Conservation (phyloP, 2,329 filamentous ascomycete genomes). For the Pseudocercospora fijiensis region DNA sequence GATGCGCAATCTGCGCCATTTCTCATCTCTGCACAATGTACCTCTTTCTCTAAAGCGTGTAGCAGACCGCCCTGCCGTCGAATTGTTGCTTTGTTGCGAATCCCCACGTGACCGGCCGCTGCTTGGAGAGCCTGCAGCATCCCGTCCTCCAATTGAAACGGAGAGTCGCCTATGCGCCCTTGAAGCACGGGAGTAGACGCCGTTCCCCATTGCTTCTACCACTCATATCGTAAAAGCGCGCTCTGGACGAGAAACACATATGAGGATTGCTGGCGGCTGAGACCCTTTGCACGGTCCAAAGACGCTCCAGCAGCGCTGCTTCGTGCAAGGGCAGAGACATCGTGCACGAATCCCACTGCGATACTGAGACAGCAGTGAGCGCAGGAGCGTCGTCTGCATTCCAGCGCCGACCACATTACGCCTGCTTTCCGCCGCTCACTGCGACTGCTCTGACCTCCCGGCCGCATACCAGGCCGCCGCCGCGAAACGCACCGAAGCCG, state of each 20-base stretch:
- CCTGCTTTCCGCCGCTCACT: neutral
- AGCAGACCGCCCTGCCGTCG: neutral
- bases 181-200: constrained; percentile 4
- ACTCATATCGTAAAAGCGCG: neutral
- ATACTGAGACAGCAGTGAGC: neutral
- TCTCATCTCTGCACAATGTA: neutral
- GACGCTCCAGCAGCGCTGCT: neutral
- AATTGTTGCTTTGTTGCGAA: neutral
- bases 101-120: neutral
- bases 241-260: constrained; percentile 1
- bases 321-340: neutral
- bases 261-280: constrained; percentile 1
- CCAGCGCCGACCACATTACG: constrained; percentile 4
- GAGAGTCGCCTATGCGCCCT: neutral
- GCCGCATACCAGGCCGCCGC: constrained; percentile 1
- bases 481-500: neutral
- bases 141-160: neutral
- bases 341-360: neutral
- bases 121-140: neutral
- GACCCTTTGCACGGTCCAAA: neutral
- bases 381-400: constrained; percentile 1
- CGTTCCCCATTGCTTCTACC: constrained; percentile 3
- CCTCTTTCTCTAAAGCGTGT: neutral
- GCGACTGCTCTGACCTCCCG: neutral
- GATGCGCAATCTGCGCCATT: neutral